Percentiles rank a stretch among this genome's conserved stretches.
These are phyloP conservation scores for Hypoxylon intermedium DNA, from an alignment of 495 filamentous ascomycete genomes.

Conservation along the genomic window DNA sequence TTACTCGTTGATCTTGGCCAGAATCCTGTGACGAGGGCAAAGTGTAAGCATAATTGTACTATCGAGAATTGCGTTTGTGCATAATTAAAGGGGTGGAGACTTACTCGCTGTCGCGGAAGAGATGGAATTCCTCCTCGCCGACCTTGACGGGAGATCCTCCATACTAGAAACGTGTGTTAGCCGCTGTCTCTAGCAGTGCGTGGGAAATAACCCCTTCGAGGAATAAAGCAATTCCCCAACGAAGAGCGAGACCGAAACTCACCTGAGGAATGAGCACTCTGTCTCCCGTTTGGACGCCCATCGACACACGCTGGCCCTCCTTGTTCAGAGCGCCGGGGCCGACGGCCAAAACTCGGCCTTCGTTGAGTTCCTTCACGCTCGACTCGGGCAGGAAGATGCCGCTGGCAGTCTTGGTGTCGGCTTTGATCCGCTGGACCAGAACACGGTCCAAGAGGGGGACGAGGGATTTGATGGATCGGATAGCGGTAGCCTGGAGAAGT, in stretches of 20 bases:
- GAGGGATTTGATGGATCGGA: conserved; percentile 96
- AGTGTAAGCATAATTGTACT: conserved; percentile 2
- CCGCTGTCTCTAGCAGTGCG: too few relatives aligned
- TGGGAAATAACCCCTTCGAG: too few relatives aligned
- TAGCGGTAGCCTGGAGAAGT: conserved; percentile 64
- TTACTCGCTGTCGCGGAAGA: conserved; percentile 97
- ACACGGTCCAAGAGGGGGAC: conserved; percentile 97
- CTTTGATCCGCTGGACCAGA: conserved; percentile 96
- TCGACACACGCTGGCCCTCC: conserved; percentile 83
- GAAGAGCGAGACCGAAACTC: conserved; percentile 45
- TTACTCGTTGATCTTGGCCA: conserved; percentile 92
- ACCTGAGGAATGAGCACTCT: conserved; percentile 97
- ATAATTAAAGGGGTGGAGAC: conserved; percentile 42
- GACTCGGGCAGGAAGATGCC: conserved; percentile 98
- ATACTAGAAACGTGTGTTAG: conserved; percentile 66
- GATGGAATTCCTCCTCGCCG: conserved; percentile 92
- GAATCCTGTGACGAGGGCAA: conserved; percentile 59
- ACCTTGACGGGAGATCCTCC: conserved; percentile 96
- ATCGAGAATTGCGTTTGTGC: not conserved
- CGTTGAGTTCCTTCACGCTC: conserved; percentile 96
- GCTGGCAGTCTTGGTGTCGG: conserved; percentile 91
- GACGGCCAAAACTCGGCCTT: conserved; percentile 93
- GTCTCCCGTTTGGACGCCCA: conserved; percentile 83
- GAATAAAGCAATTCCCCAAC: not conserved
- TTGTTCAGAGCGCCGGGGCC: conserved; percentile 86